phyloP scores from a whole-genome alignment of 2,329 filamentous ascomycete species.

The Pseudocercospora cruenta region DNA sequence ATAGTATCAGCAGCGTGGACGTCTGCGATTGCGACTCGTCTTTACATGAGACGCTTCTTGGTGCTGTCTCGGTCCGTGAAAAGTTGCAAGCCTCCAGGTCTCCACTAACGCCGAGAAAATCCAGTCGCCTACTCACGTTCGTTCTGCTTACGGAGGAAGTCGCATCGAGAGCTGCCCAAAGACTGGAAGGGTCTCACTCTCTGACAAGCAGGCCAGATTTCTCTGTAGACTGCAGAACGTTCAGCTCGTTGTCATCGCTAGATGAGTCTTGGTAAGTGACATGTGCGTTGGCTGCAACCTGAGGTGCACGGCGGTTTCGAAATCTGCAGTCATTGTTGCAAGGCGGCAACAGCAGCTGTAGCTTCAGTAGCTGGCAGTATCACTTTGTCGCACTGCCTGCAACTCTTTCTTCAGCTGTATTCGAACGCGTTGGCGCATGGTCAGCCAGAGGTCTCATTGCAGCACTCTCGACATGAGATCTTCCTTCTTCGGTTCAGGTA shows the following conservation, averaged over 20 bases:
- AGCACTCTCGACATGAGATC: too few species aligned
- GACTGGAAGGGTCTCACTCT: neutral
- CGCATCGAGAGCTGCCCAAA: neutral
- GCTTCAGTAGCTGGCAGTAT: neutral
- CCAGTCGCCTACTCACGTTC: neutral
- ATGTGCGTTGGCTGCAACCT: neutral
- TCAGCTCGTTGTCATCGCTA: neutral
- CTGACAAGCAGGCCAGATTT: neutral
- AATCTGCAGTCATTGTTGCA: slow-evolving; percentile 5
- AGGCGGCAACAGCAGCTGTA: neutral
- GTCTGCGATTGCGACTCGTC: neutral
- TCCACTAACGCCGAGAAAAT: neutral
- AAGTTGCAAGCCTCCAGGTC: neutral
- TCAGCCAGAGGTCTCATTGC: too few species aligned
- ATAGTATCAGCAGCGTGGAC: neutral
- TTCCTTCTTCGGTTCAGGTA: too few species aligned
- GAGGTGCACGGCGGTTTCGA: slow-evolving; percentile 4
- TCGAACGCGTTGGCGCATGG: too few species aligned
- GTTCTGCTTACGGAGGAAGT: neutral
- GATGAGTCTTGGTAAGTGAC: neutral
- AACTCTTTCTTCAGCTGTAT: too few species aligned
- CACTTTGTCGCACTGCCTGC: neutral
- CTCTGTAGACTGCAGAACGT: too few species aligned
- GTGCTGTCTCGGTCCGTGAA: neutral
- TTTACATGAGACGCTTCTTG: neutral